Base-by-base conservation (phyloP, 2,329 filamentous ascomycete genomes). In the Myriangium duriaei region DNA sequence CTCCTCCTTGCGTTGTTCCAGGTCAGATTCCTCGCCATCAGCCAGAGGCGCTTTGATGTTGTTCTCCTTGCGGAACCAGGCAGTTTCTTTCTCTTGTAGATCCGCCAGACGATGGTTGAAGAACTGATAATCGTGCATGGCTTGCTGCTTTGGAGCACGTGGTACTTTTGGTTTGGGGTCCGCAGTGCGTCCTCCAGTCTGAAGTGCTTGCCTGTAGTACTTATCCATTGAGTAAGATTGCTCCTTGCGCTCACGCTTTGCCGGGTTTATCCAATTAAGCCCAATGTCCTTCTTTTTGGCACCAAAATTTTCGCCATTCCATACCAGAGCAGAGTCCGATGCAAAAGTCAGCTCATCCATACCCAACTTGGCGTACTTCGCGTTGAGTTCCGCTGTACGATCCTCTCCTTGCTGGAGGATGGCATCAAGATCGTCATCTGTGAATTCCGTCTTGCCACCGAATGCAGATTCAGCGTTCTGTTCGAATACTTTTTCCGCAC, bases 221-320 rank as follows among this genome's bases (percentile, higher is more conserved):
- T 95, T 93, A 58, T 98, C 92, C 67, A 98, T 94, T 0, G 88
- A 95, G 58, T 98, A 98, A 4, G 85, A 86, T 56, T 95, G 86
- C 55, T 96, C 88, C 60, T 96, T 98, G 52, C 91, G 83, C 64
- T 98, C 92, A 60, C 91, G 87, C 69, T 98, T 98, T 11, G 88
- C 79, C 2, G 91, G 92, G 52, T 98, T 94, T 64, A 98, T 98
- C 92, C 92, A 98, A 53, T 70, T 87, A 47, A 95, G 73, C 34
- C 84, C 85, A 45, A 95, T 84, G 34, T 93, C 85, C 59, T 92
- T 93, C 55, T 63, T 64, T 12, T 79, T 75, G 42, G 81, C 83
- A 37, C 86, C 83, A 57, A 98, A 98, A 52, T 88, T 88, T 62
- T 96, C 80, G 32, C 91, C 91, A 47, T 98, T 98, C 92, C 92